Evolutionary conservation across 2,329 filamentous ascomycete genomes (phyloP), one percentile per base, ranked within the genome.

Genomic region (Pochonia chlamydosporia): DNA sequence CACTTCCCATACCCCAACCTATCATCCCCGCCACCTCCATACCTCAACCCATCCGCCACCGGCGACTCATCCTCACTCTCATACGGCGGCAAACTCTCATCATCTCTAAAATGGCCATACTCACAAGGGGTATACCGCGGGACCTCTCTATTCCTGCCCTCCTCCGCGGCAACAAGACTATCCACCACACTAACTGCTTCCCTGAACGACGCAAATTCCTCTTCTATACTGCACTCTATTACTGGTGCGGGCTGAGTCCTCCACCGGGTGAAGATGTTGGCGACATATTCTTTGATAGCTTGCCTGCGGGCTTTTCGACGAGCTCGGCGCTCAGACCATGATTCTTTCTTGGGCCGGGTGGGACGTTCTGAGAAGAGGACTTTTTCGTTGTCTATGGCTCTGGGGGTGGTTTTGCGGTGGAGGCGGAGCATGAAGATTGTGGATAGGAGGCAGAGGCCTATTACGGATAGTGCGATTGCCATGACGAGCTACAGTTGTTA

Each of bases 121-220:
- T 10, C 23, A 13, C 10, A 10, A n/a, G 16, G 3, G 16, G 5
- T 14, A 36, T 14, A 11, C 8, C 18, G 6, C 18, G 41, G 8
- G 28, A 21, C 25, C 10, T 43, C n/a, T 23, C 41, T 35, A 24
- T 35, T 41, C 28, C 55, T 50, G 18, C 63, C 67, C 51, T 73
- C 71, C 47, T 73, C 72, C 2, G 67, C 70, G 5, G 69, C 62
- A 20, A 76, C 65, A 44, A 78, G 63, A 35, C 70, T 67, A 35
- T 68, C 68, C 1, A 78, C 70, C 39, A 75, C 62, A 5, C 64
- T 63, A 6, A 72, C 72, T 2, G 68, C 73, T 43, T 66, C 65
- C 2, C 73, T 67, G 58, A 78, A 72, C 42, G 69, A 63, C 3
- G 71, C 68, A 52, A 78, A 67, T 55, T 76, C 73, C 54, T 75